Conservation (phyloP, 2,329 filamentous ascomycete species). For the Zymoseptoria crescenta region DNA sequence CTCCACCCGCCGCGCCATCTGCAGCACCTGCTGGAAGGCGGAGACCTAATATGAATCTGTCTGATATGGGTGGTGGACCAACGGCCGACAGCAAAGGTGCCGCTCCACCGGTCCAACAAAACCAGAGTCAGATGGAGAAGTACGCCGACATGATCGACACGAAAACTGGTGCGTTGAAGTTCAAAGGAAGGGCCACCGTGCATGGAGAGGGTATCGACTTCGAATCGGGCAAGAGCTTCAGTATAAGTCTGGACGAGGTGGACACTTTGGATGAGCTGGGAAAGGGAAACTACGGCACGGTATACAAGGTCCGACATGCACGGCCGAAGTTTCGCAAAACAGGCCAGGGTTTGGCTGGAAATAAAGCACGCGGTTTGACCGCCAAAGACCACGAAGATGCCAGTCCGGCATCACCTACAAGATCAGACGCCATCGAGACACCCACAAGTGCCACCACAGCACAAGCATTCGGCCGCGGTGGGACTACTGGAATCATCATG, state of each 20-base stretch:
- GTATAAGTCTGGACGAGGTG: constrained; percentile 90
- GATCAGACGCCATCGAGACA: constrained; percentile 26
- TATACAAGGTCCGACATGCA: constrained; percentile 90
- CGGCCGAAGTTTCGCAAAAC: constrained; percentile 57
- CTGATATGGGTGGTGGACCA: constrained; percentile 32
- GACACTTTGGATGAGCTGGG: constrained; percentile 88
- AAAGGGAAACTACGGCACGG: constrained; percentile 96
- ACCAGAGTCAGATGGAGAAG: constrained; percentile 47
- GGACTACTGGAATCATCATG: constrained; percentile 73
- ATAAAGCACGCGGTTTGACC: constrained; percentile 39
- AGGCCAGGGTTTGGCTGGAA: constrained; percentile 53
- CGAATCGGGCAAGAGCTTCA: constrained; percentile 79
- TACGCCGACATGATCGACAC: constrained; percentile 81
- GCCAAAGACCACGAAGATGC: constrained; percentile 15
- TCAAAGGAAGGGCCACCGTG: constrained; percentile 85
- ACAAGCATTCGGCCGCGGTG: constrained; percentile 31
- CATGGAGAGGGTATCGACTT: constrained; percentile 89
- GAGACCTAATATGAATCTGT: constrained; percentile 39
- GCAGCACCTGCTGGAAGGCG: constrained; percentile 25
- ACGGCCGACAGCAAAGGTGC: constrained; percentile 27
- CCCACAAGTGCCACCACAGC: constrained; percentile 13
- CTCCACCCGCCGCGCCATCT: constrained; percentile 37
- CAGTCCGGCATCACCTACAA: constrained; percentile 14
- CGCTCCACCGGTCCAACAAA: constrained; percentile 19
- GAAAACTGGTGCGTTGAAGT: constrained; percentile 82